Evolutionary conservation across 768 basidiomycete species (phyloP).

Genomic region (Rhizopogon roseolus): DNA sequence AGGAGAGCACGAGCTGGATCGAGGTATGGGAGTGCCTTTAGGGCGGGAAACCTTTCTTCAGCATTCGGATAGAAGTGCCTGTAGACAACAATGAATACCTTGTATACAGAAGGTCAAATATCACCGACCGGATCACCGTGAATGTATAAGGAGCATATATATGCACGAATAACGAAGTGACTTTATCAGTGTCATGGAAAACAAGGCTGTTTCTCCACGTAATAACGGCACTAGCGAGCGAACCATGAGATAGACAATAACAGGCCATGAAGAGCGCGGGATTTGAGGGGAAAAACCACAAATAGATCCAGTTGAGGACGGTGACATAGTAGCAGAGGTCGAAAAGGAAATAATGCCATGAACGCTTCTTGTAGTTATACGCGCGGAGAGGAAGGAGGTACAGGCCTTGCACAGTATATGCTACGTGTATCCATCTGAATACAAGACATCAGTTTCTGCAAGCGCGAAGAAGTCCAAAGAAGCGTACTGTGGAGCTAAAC

Average conservation of each 20-base stretch:
- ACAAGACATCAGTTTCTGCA: constrained; percentile 7
- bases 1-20: constrained; percentile 69
- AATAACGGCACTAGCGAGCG: constrained; percentile 89
- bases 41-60: constrained; percentile 80
- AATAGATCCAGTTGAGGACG: constrained; percentile 84
- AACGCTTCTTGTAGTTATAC: constrained; percentile 87
- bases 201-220: constrained; percentile 99
- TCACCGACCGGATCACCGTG: constrained; percentile 77
- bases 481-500: constrained; percentile 79
- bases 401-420: constrained; percentile 74
- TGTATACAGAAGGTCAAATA: background rate
- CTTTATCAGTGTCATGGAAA: constrained; percentile 96
- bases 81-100: background rate
- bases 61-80: constrained; percentile 89
- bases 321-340: constrained; percentile 93
- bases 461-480: constrained; percentile 2
- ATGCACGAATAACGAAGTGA: constrained; percentile 93
- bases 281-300: constrained; percentile 84
- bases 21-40: constrained; percentile 64
- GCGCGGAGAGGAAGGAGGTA: constrained; percentile 80
- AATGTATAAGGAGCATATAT: constrained; percentile 90
- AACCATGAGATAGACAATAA: constrained; percentile 89
- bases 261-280: constrained; percentile 83
- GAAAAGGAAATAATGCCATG: constrained; percentile 93
- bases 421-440: constrained; percentile 78